Evolutionary conservation across 176 grass and related monocot species (phyloP), one percentile per base, ranked within the genome.

Genomic region (Urochloa ruziziensis): DNA sequence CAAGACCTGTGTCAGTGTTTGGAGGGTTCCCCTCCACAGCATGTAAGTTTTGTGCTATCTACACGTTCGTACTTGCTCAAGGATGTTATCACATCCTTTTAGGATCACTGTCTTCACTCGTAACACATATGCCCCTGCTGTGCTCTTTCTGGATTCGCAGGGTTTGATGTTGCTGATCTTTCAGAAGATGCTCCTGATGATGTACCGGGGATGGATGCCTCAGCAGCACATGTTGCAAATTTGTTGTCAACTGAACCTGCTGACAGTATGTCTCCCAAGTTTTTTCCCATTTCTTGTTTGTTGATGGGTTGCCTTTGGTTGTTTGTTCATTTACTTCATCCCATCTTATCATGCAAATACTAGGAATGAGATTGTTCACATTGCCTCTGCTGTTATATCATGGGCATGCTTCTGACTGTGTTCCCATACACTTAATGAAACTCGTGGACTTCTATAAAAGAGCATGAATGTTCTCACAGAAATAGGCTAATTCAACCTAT

Each of bases 221-320:
- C 96, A 42, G 93, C 96, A 79, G 83, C 93, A 61, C 93, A 99
- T 89, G 96, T 99, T 54, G 96, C 93, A 51, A 99, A 99, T 83
- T 80, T 99, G 43, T 86, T 99, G 74, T 99, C 96, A 57, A 94
- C 96, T 19, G 96, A 99, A 56, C 96, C 96, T 8, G 47, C 89
- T 34, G 93, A 96, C 72, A 92, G 96, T 99, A 96, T 86, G 85
- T 36, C 80, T 83, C 58, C 40, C 5, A 1, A 59, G 29, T 19
- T 49, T 40, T 2, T 43, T 25, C 67, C 16, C 33, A 44, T 80
- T 59, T 18, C 51, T 43, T 67, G 2, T 33, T 67, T 62, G 21
- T 27, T 1, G 1, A 73, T 30, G 0, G 35, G 24, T 58, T 77
- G 28, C 7, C 14, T 27, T 27, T 76, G 8, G 8, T 52, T 44